phyloP scores from a whole-genome alignment of 73 alveolate genomes.

The Paramecium sexaurelia region DNA sequence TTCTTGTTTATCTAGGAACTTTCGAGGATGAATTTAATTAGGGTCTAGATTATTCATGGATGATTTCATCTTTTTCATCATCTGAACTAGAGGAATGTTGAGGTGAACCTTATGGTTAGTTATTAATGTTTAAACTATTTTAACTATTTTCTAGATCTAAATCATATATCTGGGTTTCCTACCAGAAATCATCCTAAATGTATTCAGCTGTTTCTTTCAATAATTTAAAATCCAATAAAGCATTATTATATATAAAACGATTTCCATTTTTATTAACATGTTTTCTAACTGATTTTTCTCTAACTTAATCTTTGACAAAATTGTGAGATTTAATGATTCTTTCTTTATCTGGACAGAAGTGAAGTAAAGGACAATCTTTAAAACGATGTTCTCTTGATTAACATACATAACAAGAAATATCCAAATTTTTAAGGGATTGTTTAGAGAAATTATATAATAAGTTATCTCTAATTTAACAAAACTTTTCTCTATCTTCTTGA shows the following conservation, averaged over 20 bases:
- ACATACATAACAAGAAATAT: not conserved
- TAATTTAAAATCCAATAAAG: not conserved
- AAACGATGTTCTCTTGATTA: not conserved
- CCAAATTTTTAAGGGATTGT: not conserved
- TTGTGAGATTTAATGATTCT: not conserved
- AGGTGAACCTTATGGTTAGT: not conserved
- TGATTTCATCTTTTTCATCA: not conserved
- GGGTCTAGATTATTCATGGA: not conserved
- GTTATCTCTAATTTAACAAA: slow-evolving; percentile 28
- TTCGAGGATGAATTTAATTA: not conserved
- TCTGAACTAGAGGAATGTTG: slow-evolving; percentile 11
- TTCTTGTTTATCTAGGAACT: not conserved
- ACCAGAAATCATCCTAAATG: slow-evolving; percentile 30
- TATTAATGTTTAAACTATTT: not conserved
- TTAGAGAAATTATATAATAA: not conserved
- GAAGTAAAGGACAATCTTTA: slow-evolving; percentile 20
- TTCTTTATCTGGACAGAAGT: slow-evolving; percentile 38
- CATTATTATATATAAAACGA: not conserved
- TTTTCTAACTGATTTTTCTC: not conserved
- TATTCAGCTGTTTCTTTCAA: slow-evolving; percentile 13
- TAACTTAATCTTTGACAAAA: not conserved
- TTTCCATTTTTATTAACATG: not conserved
- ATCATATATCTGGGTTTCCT: slow-evolving; percentile 9
- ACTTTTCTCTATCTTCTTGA: slow-evolving; percentile 34
- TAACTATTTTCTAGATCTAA: not conserved